phyloP scores from a whole-genome alignment of 2,329 filamentous ascomycete species.

The Cytospora schulzeri region DNA sequence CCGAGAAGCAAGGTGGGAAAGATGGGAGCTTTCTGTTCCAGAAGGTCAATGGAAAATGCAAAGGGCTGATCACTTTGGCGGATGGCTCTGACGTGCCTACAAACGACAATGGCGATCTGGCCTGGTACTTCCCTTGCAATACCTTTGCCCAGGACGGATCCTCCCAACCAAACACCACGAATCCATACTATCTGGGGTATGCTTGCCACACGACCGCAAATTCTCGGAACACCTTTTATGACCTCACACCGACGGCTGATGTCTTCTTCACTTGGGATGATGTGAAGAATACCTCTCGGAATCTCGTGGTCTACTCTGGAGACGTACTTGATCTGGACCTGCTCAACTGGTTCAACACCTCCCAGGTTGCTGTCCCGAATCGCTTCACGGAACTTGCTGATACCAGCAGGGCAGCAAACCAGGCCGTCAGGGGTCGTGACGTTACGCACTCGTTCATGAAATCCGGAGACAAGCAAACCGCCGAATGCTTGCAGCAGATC shows the following conservation, averaged over 20 bases:
- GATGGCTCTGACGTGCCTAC: conserved; percentile 76
- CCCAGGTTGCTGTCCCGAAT: conserved; percentile 73
- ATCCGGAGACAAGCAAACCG: conserved; percentile 75
- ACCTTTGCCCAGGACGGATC: conserved; percentile 94
- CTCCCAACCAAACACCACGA: conserved; percentile 70
- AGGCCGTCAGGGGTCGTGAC: conserved; percentile 76
- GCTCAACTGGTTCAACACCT: conserved; percentile 84
- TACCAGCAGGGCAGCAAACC: conserved; percentile 60
- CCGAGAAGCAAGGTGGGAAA: conserved; percentile 78
- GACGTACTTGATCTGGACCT: conserved; percentile 90
- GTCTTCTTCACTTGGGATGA: conserved; percentile 98
- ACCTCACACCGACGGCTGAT: conserved; percentile 70
- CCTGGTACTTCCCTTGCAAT: conserved; percentile 96
- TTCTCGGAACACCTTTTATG: conserved; percentile 76
- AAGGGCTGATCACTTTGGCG: conserved; percentile 77
- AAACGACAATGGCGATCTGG: conserved; percentile 71
- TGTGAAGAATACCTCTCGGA: conserved; percentile 83
- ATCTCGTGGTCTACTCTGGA: conserved; percentile 91
- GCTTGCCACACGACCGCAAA: conserved; percentile 78
- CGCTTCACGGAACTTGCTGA: conserved; percentile 80
- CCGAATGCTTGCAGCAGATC: conserved; percentile 86
- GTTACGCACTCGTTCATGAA: conserved; percentile 86
- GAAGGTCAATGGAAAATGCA: conserved; percentile 97
- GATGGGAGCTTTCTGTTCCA: conserved; percentile 98
- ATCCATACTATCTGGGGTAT: conserved; percentile 80